Evolutionary conservation across 2,329 filamentous ascomycete species (phyloP), one percentile per base, ranked within the genome.

Genomic region (Xylariaceae sp.): DNA sequence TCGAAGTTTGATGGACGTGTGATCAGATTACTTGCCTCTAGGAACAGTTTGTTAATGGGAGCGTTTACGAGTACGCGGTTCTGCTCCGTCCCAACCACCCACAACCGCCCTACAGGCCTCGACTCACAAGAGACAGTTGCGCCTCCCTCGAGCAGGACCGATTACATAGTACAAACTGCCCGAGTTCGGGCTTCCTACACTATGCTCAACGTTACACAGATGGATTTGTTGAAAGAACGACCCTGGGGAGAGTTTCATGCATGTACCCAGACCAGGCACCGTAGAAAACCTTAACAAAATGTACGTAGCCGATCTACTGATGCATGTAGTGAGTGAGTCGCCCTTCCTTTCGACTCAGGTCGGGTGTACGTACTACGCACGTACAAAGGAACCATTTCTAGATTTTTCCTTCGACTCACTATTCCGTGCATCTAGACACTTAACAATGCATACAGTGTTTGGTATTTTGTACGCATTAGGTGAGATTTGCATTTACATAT

Each of bases 91-190:
- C 13, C 9, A 9, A 41, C 13, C 13, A 41, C 37, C 13, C 9
- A 10, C 9, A 41, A 41, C 13, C 9, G 9, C 9, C 37, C 37
- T 17, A 3, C 30, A 13, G 48, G 9, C 15, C 9, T 15, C 44
- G 44, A 51, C 23, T 41, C 37, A 17, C 30, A 34, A 54, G 50
- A 56, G 57, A 55, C 51, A 39, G 44, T 51, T 51, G 41, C 52
- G 37, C 56, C 53, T 59, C 41, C 55, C 41, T 39, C 39, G 58
- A 59, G 49, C 55, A 30, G 37, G 52, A 50, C 60, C 37, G 56
- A 58, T 57, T 48, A 53, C 56, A 18, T n/a, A 56, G 37, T 41
- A 41, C 37, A 41, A 41, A 41, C 37, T 41, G 8, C 9, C 37
- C 37, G 11, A 41, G 9, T 11, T 15, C 10, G 50, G 34, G 39